Percentiles rank a stretch among this genome's conserved stretches.
Conservation (phyloP, 1,284 basidiomycete species). For the Cryptococcus hybrid region DNA sequence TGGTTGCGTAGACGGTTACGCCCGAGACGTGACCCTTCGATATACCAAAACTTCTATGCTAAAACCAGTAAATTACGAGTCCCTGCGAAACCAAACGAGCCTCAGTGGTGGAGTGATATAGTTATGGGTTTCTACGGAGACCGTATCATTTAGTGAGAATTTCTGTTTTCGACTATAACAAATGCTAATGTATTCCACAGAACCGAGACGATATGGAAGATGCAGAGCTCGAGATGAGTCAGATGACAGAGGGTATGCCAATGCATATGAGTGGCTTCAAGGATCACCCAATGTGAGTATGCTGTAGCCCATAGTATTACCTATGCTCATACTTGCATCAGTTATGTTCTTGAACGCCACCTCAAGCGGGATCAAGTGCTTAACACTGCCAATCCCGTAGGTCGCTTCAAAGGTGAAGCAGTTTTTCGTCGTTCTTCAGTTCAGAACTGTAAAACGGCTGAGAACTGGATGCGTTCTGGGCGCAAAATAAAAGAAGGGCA, state of each 20-base stretch:
- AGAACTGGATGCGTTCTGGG: constrained; percentile 93
- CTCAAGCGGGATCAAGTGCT: constrained; percentile 86
- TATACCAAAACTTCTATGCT: constrained; percentile 76
- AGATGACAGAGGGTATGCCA: constrained; percentile 90
- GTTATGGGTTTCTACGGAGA: constrained; percentile 64
- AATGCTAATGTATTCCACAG: constrained; percentile 51
- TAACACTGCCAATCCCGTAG: constrained; percentile 77
- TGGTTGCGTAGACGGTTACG: constrained; percentile 52
- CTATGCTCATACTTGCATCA: constrained; percentile 34
- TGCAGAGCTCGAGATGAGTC: constrained; percentile 77
- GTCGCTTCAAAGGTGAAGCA: constrained; percentile 87
- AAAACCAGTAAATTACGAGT: constrained; percentile 81
- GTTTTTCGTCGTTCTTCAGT: constrained; percentile 89
- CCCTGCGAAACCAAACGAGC: constrained; percentile 61
- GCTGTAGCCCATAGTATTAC: background rate
- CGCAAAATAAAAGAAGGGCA: constrained; percentile 68
- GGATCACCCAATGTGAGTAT: constrained; percentile 79
- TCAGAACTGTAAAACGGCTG: constrained; percentile 78
- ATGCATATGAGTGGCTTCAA: constrained; percentile 89
- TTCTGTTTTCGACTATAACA: background rate
- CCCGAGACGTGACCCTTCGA: constrained; percentile 56
- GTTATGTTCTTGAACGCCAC: constrained; percentile 86
- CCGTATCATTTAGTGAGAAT: constrained; percentile 72
- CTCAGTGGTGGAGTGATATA: constrained; percentile 77
- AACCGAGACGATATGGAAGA: constrained; percentile 92